A percentile compares a stretch with the other conserved stretches of the same genome.
phyloP scores from a whole-genome alignment of 441 rosid species.

The Syzygium syzygioides region DNA sequence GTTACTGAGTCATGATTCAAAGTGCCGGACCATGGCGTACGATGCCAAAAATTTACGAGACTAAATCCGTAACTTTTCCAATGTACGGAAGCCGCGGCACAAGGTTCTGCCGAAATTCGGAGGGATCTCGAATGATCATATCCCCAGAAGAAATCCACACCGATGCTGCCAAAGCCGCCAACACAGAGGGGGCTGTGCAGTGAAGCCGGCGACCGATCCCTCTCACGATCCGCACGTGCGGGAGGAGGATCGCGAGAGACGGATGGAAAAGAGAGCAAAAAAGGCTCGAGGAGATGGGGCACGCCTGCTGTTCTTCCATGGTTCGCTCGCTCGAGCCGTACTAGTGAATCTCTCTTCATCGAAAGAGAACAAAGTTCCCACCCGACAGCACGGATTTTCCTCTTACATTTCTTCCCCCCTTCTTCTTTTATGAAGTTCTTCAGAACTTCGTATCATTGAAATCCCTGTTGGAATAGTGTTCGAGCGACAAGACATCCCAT shows the following conservation, averaged over 20 bases:
- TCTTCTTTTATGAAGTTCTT: accelerated
- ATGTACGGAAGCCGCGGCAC: not conserved
- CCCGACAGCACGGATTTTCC: not conserved
- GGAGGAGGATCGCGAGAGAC: not conserved
- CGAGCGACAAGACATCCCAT: not conserved
- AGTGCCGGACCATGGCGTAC: accelerated
- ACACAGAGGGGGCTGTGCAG: not conserved
- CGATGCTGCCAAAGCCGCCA: accelerated
- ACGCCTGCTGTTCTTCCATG: not conserved
- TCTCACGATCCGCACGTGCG: not conserved
- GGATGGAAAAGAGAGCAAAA: not conserved
- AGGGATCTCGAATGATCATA: too few species aligned
- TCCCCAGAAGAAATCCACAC: too few species aligned
- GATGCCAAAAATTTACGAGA: not conserved
- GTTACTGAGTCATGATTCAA: not conserved
- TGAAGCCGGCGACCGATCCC: not conserved
- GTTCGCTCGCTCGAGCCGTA: not conserved
- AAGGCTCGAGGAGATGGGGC: not conserved
- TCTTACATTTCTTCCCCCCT: not conserved
- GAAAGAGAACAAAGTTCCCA: not conserved
- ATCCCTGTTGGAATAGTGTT: not conserved
- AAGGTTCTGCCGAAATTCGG: too few species aligned
- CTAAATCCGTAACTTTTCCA: accelerated
- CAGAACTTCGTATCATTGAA: not conserved
- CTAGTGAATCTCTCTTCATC: not conserved